These are phyloP conservation scores for Tardiomyces digboiensis DNA, from an alignment of 1,139 yeast genomes.

Conservation along the genomic window DNA sequence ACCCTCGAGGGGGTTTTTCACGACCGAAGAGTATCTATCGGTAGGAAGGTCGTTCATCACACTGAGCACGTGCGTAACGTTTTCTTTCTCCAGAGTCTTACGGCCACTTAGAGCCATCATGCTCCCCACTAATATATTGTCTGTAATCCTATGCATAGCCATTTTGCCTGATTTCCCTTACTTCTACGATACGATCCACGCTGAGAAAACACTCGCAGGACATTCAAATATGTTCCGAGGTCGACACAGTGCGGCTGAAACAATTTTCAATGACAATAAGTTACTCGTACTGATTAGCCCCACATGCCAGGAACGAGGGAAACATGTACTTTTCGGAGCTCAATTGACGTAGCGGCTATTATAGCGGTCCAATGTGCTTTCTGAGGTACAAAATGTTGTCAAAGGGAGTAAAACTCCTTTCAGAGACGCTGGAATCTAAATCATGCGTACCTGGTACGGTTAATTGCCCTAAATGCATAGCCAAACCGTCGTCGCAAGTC, in stretches of 20 bases:
- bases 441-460: too few relatives aligned
- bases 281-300: neutral
- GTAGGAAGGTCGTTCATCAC: conserved; percentile 55
- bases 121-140: conserved; percentile 26
- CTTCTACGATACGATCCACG: too few relatives aligned
- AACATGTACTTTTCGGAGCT: too few relatives aligned
- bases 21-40: conserved; percentile 8
- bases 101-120: conserved; percentile 21
- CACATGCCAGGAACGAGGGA: too few relatives aligned
- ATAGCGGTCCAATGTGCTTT: too few relatives aligned
- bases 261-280: conserved; percentile 2
- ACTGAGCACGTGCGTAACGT: conserved; percentile 61
- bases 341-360: too few relatives aligned
- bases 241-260: conserved; percentile 2
- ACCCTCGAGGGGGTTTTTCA: conserved; percentile 29
- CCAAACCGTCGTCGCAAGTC: too few relatives aligned
- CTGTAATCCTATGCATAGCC: conserved; percentile 24
- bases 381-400: too few relatives aligned
- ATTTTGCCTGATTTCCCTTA: conserved; percentile 8
- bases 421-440: too few relatives aligned
- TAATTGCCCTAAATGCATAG: too few relatives aligned
- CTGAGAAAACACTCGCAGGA: too few relatives aligned
- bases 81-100: conserved; percentile 16
- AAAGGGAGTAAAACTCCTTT: too few relatives aligned
- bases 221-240: neutral